Conservation (phyloP, 1,284 basidiomycete genomes). For the Calocybe gambosa region DNA sequence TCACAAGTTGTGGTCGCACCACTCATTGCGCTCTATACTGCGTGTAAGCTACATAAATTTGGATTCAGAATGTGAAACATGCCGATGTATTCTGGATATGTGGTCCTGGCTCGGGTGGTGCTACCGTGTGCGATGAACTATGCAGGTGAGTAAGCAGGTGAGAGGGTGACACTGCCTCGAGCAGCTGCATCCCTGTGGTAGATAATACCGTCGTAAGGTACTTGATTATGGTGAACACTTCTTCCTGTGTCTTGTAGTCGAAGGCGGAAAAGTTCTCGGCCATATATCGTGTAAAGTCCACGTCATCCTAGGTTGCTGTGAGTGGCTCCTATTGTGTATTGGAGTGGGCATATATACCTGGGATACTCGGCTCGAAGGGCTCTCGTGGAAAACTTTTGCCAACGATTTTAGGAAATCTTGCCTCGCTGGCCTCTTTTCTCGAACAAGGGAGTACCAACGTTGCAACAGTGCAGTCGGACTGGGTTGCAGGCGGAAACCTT, state of each 20-base stretch:
- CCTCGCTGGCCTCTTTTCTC: slow-evolving; percentile 80
- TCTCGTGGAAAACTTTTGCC: slow-evolving; percentile 73
- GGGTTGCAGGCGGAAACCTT: slow-evolving; percentile 60
- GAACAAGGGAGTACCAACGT: slow-evolving; percentile 86
- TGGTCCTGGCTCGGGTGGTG: slow-evolving; percentile 4
- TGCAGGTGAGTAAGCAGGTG: slow-evolving; percentile 62
- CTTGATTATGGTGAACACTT: slow-evolving; percentile 81
- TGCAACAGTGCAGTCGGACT: slow-evolving; percentile 70
- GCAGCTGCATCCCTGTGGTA: slow-evolving; percentile 77
- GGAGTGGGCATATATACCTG: slow-evolving; percentile 31
- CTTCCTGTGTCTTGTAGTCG: slow-evolving; percentile 94
- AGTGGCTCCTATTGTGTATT: neutral
- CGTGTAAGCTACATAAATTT: neutral
- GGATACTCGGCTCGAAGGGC: slow-evolving; percentile 35
- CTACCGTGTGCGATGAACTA: slow-evolving; percentile 19
- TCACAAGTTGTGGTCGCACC: slow-evolving; percentile 11
- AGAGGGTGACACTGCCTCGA: slow-evolving; percentile 61
- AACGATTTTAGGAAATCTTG: slow-evolving; percentile 86
- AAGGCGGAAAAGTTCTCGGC: slow-evolving; percentile 90
- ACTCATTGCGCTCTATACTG: slow-evolving; percentile 13
- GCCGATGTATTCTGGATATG: slow-evolving; percentile 6
- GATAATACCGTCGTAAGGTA: slow-evolving; percentile 78
- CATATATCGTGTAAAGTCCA: slow-evolving; percentile 85
- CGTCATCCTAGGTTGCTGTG: slow-evolving; percentile 50
- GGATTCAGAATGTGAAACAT: neutral